phyloP scores from a whole-genome alignment of 73 alveolate species.

The Tetrahymena malaccensis region DNA sequence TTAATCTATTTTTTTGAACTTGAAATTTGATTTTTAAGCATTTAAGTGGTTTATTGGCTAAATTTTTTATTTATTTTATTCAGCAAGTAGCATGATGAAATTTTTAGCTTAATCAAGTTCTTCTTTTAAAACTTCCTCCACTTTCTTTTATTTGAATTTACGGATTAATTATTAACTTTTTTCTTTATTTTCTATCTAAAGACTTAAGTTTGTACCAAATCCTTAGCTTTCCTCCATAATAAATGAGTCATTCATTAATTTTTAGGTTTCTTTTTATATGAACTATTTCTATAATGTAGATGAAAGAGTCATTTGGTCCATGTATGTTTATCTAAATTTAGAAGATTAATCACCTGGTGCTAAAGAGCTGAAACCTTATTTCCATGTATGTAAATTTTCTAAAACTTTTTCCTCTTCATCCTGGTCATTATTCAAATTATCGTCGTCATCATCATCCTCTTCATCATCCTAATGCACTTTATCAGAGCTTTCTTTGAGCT shows the following conservation, averaged over 20 bases:
- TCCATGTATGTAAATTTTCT: not conserved
- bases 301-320: not conserved
- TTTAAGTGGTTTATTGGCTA: not conserved
- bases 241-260: not conserved
- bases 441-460: not conserved
- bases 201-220: not conserved
- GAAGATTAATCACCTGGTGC: not conserved
- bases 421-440: not conserved
- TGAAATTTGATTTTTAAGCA: not conserved
- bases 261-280: not conserved
- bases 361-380: not conserved
- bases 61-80: not conserved
- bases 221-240: not conserved
- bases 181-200: not conserved
- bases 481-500: not conserved
- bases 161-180: not conserved
- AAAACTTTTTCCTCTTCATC: not conserved
- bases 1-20: not conserved
- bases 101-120: not conserved
- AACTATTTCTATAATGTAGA: not conserved
- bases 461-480: not conserved
- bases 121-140: not conserved
- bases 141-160: not conserved
- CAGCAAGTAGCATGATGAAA: not conserved
- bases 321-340: not conserved